Conservation (phyloP, 345 rosid genomes). For the Cardiospermum halicacabum region DNA sequence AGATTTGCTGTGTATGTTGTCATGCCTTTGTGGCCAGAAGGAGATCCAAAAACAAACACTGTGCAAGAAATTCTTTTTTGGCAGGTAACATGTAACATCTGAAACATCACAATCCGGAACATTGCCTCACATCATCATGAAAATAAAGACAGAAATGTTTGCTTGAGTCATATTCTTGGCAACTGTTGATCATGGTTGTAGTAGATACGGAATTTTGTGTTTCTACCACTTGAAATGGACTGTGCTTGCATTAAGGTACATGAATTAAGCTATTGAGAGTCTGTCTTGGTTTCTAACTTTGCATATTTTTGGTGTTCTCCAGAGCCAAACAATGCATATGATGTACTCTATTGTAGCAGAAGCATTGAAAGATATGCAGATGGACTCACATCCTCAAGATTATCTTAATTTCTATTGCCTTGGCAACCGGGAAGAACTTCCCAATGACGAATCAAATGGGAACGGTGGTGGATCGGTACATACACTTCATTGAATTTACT, state of each 20-base stretch:
- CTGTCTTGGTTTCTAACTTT: constrained; percentile 4
- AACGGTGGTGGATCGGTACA: constrained; percentile 49
- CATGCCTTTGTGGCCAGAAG: constrained; percentile 98
- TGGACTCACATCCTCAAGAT: constrained; percentile 64
- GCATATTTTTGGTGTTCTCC: constrained; percentile 28
- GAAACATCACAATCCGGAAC: not conserved
- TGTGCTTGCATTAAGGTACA: too few relatives aligned
- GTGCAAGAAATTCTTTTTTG: constrained; percentile 93
- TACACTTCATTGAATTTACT: constrained; percentile 1
- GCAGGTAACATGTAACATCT: constrained; percentile 56
- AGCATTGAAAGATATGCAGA: constrained; percentile 47
- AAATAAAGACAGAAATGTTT: not conserved
- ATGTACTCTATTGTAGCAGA: constrained; percentile 65
- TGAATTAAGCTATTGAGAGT: too few relatives aligned
- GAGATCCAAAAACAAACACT: constrained; percentile 71
- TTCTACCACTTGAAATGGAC: not conserved
- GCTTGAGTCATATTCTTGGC: not conserved
- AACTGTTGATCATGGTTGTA: not conserved
- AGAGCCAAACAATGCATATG: constrained; percentile 92
- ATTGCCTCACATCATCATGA: not conserved
- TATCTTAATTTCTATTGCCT: constrained; percentile 95
- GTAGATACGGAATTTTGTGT: not conserved
- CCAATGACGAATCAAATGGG: constrained; percentile 19
- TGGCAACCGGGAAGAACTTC: constrained; percentile 60
- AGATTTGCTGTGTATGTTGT: constrained; percentile 87